Base-by-base conservation (phyloP, 2,329 filamentous ascomycete genomes). In the Pleomassaria siparia region DNA sequence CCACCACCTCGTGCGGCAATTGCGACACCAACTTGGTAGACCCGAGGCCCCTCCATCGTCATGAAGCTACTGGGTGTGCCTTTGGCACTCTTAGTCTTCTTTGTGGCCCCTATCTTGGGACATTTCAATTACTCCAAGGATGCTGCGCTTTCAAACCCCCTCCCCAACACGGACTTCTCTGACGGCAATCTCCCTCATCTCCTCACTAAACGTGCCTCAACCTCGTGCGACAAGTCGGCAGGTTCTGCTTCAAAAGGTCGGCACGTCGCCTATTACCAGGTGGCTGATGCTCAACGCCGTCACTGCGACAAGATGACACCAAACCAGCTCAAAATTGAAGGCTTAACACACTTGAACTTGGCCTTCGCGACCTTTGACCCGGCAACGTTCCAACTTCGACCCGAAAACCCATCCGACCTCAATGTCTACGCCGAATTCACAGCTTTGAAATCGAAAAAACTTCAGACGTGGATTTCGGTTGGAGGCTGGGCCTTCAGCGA, bases 401-500 rank as follows among this genome's bases (percentile, higher is more conserved):
- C 62, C 2, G 50, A 44, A 5, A 45, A 67, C 40, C n/a, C 40
- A 2, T 55, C 43, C 6, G 55, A 62, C 26, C 25, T 30, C 4
- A 25, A 25, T 4, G 43, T 69, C 1, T 72, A 69, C 44, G 40
- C 43, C 0, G 50, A 63, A 1, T 59, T 75, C 10, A 69, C 67
- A 0, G 53, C 32, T 5, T 43, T 74, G 11, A 72, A 74, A 49
- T 44, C 15, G 51, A 62, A 33, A 52, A 50, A 44, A 3, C 56
- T 77, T 0, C 53, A 75, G 46, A 67, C 69, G 0, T 71, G 62
- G 55, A 63, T 78, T 15, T 62, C 70, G 1, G 49, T 78, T 4
- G 74, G 74, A 5, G 75, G 75, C 2, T 76, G 71, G 67, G 59
- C 66, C 2, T 72, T 76, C 49, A 72, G 64, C 44, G 72, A 77